Percentiles rank a stretch among this genome's conserved stretches.
These are phyloP conservation scores for Pisolithus thermaeus DNA, from an alignment of 1,284 basidiomycete genomes.

Conservation along the genomic window DNA sequence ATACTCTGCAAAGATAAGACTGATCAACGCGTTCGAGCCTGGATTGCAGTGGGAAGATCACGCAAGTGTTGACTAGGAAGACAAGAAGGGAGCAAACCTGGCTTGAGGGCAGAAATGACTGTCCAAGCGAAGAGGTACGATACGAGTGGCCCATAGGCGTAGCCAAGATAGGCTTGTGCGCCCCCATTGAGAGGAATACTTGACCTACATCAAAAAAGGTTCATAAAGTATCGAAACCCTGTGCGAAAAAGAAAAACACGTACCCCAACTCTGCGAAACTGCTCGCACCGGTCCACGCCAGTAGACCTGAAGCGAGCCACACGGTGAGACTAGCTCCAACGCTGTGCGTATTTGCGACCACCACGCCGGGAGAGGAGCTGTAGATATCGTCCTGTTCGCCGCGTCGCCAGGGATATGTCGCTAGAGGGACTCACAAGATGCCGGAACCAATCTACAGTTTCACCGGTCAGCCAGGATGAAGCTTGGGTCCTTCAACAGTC, in stretches of 20 bases:
- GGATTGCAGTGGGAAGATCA: background rate
- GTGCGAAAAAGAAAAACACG: constrained; percentile 15
- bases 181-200: constrained; percentile 83
- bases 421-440: constrained; percentile 64
- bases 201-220: constrained; percentile 13
- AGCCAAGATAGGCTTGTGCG: constrained; percentile 86
- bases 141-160: constrained; percentile 81
- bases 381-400: constrained; percentile 2
- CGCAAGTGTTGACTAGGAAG: background rate
- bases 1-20: constrained; percentile 81
- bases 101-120: constrained; percentile 82
- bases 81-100: constrained; percentile 41
- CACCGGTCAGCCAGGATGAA: constrained; percentile 3
- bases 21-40: constrained; percentile 67
- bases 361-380: constrained; percentile 87
- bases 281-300: constrained; percentile 92
- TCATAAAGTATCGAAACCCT: background rate
- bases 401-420: constrained; percentile 1
- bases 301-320: constrained; percentile 73
- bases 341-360: constrained; percentile 81
- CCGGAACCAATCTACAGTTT: constrained; percentile 73
- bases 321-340: constrained; percentile 80
- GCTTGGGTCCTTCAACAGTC: constrained; percentile 5
- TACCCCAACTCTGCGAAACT: constrained; percentile 86
- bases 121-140: constrained; percentile 90